Evolutionary conservation across 805 yeast species (phyloP).

Genomic region (Ogataea henricii): DNA sequence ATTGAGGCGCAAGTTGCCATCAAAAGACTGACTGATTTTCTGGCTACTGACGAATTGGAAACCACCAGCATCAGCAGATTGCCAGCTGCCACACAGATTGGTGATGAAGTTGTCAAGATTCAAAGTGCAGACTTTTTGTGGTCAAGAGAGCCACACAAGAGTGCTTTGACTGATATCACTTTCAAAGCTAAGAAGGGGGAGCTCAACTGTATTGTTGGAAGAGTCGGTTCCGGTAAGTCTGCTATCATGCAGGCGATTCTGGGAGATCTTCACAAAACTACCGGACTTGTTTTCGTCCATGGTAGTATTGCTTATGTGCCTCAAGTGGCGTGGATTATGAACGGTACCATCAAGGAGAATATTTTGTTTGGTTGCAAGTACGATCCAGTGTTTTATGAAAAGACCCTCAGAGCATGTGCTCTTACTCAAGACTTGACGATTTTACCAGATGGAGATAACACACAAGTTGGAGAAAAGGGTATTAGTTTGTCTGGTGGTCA

Average conservation of each 20-base stretch:
- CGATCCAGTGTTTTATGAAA: conserved; percentile 77
- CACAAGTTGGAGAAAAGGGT: conserved; percentile 95
- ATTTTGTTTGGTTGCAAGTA: conserved; percentile 82
- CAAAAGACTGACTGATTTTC: conserved; percentile 70
- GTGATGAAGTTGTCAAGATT: conserved; percentile 67
- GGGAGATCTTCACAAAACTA: conserved; percentile 78
- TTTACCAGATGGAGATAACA: conserved; percentile 81
- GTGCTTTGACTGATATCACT: conserved; percentile 64
- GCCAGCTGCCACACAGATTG: conserved; percentile 49
- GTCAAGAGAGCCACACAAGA: conserved; percentile 73
- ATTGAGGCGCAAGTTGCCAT: conserved; percentile 89
- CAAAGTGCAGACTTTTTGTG: conserved; percentile 74
- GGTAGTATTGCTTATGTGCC: conserved; percentile 89
- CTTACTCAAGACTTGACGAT: conserved; percentile 71
- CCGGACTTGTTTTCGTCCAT: conserved; percentile 69
- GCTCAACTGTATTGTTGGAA: conserved; percentile 82
- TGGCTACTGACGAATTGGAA: conserved; percentile 80
- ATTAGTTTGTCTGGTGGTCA: conserved; percentile 95
- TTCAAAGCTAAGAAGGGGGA: conserved; percentile 72
- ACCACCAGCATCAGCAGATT: conserved; percentile 57
- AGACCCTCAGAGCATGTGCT: conserved; percentile 86
- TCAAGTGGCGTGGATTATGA: conserved; percentile 95
- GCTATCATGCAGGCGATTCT: conserved; percentile 76
- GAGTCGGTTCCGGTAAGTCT: conserved; percentile 89
- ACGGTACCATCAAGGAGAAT: conserved; percentile 85